Percentiles rank a stretch among this genome's conserved stretches.
These are phyloP conservation scores for Akebia trifoliata DNA, from an alignment of 164 flowering plant species.

Conservation along the genomic window DNA sequence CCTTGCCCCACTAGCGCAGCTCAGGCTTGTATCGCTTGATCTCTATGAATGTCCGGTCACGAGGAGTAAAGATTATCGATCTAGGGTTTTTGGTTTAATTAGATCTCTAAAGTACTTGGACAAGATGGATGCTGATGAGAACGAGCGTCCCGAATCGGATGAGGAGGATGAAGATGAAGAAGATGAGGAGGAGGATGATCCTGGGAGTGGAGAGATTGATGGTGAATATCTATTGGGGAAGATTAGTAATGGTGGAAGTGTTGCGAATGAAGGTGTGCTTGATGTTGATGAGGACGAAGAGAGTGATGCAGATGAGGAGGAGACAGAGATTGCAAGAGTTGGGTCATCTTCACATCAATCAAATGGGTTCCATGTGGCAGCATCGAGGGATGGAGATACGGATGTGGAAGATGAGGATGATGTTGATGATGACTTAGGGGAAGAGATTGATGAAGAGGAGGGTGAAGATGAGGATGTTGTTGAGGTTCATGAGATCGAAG, in stretches of 20 bases:
- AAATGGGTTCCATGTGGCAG: conserved; percentile 52
- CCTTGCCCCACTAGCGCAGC: conserved; percentile 66
- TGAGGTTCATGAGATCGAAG: conserved; percentile 58
- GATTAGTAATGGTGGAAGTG: conserved; percentile 42
- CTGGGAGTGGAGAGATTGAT: conserved; percentile 88
- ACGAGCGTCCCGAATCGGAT: conserved; percentile 81
- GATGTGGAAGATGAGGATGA: conserved; percentile 53
- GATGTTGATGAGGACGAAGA: conserved; percentile 87
- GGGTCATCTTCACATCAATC: conserved; percentile 24
- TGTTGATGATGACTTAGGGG: conserved; percentile 57
- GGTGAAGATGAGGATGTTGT: conserved; percentile 67
- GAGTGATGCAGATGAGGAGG: conserved; percentile 72
- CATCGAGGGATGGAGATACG: conserved; percentile 17
- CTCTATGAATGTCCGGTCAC: conserved; percentile 95
- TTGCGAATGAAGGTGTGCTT: conserved; percentile 45
- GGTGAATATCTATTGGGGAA: conserved; percentile 55
- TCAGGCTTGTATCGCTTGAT: conserved; percentile 67
- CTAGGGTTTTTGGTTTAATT: conserved; percentile 84
- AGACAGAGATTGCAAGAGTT: conserved; percentile 37
- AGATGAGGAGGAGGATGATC: conserved; percentile 72
- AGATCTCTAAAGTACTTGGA: conserved; percentile 76
- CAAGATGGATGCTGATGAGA: conserved; percentile 86
- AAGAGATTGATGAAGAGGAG: conserved; percentile 58
- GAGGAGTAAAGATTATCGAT: conserved; percentile 65
- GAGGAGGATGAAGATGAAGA: conserved; percentile 88